These are phyloP conservation scores for Phaeotremella fagi DNA, from an alignment of 768 basidiomycete species.

Conservation along the genomic window DNA sequence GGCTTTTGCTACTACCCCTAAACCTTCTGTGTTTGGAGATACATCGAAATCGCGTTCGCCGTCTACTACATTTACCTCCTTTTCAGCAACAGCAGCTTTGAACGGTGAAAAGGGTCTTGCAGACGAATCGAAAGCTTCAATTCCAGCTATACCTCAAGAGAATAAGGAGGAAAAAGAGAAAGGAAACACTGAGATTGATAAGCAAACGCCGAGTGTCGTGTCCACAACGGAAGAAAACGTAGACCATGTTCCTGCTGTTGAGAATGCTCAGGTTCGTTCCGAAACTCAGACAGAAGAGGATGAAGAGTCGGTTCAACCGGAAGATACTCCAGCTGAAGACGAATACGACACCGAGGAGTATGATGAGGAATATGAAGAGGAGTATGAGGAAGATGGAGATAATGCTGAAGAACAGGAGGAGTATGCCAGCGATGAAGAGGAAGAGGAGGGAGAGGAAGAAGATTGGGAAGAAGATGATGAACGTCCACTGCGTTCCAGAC, in stretches of 20 bases:
- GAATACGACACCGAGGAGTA: conserved; percentile 8
- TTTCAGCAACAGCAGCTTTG: too few relatives aligned
- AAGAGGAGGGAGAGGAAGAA: conserved; percentile 1
- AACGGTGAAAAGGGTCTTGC: too few relatives aligned
- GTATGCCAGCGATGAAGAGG: conserved; percentile 11
- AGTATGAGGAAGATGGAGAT: conserved; percentile 10
- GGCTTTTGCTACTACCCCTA: too few relatives aligned
- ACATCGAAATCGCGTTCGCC: too few relatives aligned
- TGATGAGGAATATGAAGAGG: conserved; percentile 16
- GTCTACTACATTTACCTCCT: neutral
- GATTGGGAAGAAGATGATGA: neutral
- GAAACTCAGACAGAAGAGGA: too few relatives aligned
- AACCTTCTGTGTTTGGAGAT: too few relatives aligned
- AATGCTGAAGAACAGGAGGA: conserved; percentile 20
- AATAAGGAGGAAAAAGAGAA: neutral
- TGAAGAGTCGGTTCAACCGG: conserved; percentile 9
- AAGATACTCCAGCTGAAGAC: conserved; percentile 3
- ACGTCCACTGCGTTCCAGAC: neutral
- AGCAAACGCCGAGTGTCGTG: too few relatives aligned
- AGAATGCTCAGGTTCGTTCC: too few relatives aligned
- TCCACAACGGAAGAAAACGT: too few relatives aligned
- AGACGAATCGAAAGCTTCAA: neutral
- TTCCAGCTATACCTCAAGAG: conserved; percentile 6
- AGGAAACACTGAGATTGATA: neutral
- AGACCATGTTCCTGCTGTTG: too few relatives aligned